Conservation (phyloP, 139 green algal species). For the Chara braunii region DNA sequence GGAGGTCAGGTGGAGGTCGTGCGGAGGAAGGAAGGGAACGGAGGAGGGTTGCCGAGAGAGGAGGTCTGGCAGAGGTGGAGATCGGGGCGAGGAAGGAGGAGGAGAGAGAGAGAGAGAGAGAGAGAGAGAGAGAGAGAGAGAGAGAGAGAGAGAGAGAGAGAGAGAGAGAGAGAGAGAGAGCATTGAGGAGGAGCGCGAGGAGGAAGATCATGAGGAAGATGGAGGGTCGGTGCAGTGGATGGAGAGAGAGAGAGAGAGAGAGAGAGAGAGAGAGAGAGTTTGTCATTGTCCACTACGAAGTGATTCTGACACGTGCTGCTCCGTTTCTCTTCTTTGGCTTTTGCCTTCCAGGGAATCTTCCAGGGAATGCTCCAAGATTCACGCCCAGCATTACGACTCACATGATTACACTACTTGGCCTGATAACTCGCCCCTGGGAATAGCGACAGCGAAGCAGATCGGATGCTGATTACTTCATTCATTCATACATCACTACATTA, state of each 20-base stretch:
- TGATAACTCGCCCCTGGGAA: too few species aligned
- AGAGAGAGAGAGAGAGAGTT: neutral
- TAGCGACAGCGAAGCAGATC: too few species aligned
- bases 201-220: slow-evolving; percentile 16
- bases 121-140: neutral
- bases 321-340: too few species aligned
- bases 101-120: slow-evolving; percentile 17
- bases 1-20: too few species aligned
- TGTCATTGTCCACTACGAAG: neutral
- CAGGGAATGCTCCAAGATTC: too few species aligned
- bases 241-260: neutral
- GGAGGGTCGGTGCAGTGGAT: neutral
- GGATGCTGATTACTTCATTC: too few species aligned
- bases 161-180: neutral
- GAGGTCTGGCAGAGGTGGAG: neutral
- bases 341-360: too few species aligned
- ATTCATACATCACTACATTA: too few species aligned
- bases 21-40: too few species aligned
- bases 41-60: too few species aligned
- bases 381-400: too few species aligned
- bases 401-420: neutral
- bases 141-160: neutral
- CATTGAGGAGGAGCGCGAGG: slow-evolving; percentile 3
- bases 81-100: neutral
- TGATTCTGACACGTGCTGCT: too few species aligned